These are phyloP conservation scores for Jatropha curcas DNA, from an alignment of 345 rosid genomes.

Conservation along the genomic window DNA sequence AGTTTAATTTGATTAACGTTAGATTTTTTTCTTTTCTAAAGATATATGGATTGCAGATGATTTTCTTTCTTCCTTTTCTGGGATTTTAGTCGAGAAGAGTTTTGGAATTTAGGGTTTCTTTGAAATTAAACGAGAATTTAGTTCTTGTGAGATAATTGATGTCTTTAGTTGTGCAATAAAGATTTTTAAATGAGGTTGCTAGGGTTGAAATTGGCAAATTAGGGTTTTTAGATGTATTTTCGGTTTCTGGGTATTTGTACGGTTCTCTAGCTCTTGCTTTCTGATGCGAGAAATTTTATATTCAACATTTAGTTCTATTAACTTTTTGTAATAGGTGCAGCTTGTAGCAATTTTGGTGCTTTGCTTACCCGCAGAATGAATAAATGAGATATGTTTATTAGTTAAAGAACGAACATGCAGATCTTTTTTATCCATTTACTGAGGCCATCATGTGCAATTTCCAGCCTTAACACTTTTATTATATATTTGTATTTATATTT, in stretches of 20 bases:
- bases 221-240: not conserved
- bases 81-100: not conserved
- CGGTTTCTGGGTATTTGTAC: not conserved
- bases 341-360: not conserved
- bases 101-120: slow-evolving; percentile 4
- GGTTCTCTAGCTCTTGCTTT: not conserved
- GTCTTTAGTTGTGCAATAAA: not conserved
- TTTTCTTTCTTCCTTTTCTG: too few species aligned
- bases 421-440: too few species aligned
- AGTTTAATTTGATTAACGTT: not conserved
- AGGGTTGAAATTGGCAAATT: not conserved
- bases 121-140: not conserved
- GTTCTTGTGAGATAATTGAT: not conserved
- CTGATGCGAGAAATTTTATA: not conserved
- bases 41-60: not conserved
- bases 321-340: not conserved
- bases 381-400: not conserved
- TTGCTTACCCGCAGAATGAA: not conserved
- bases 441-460: too few species aligned
- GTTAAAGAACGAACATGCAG: not conserved
- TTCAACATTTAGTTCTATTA: not conserved
- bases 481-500: not conserved
- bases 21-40: not conserved
- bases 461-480: not conserved
- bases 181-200: not conserved